phyloP scores from a whole-genome alignment of 345 rosid species.

The Carallia pectinifolia region DNA sequence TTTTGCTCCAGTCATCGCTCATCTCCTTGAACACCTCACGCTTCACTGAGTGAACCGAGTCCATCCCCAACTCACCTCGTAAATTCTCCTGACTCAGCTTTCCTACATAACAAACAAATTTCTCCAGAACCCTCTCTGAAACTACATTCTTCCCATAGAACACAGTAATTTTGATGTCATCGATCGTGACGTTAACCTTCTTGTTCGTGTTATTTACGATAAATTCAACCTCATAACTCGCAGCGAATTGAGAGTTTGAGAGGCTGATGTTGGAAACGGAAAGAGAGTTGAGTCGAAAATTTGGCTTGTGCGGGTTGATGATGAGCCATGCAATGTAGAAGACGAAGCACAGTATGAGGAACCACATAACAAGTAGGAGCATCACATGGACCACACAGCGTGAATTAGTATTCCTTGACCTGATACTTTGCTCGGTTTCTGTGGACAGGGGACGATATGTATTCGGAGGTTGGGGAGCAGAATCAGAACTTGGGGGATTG shows the following conservation, averaged over 20 bases:
- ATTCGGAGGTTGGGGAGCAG: no score
- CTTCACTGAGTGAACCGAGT: background rate
- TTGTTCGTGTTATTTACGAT: background rate
- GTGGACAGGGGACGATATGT: no score
- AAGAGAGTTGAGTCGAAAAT: background rate
- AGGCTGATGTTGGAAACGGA: background rate
- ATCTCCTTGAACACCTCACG: constrained; percentile 6
- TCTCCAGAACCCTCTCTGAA: background rate
- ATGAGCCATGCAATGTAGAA: background rate
- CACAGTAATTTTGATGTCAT: background rate
- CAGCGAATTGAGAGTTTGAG: background rate
- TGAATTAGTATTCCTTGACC: no score
- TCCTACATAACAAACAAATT: background rate
- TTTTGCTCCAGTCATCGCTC: constrained; percentile 24
- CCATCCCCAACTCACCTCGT: background rate
- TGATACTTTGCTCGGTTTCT: no score
- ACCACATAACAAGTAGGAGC: background rate
- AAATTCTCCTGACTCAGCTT: background rate
- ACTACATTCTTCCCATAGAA: background rate
- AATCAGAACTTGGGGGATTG: no score
- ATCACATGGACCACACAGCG: no score
- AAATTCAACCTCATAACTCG: background rate
- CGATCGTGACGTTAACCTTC: background rate
- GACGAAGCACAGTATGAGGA: background rate
- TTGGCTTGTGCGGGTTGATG: background rate